Percentiles rank a stretch among this genome's conserved stretches.
These are phyloP conservation scores for Berkeleyomyces rouxiae DNA, from an alignment of 2,329 filamentous ascomycete genomes.

Conservation along the genomic window DNA sequence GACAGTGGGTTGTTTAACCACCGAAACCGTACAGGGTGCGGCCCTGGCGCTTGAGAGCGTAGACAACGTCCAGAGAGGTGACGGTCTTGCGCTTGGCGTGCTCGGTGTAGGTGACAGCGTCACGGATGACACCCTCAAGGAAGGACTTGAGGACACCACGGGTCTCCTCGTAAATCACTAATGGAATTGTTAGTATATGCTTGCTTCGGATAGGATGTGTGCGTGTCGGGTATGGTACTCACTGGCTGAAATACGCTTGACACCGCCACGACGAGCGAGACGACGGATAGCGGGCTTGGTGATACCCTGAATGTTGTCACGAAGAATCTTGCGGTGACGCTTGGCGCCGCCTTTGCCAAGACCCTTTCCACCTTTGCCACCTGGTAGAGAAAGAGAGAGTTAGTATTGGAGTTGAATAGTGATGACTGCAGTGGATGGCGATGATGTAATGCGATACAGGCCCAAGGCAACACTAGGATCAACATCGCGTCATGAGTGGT, in stretches of 20 bases:
- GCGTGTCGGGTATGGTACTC: background rate
- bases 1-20: conserved; percentile 41
- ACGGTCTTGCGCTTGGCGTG: conserved; percentile 72
- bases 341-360: conserved; percentile 97
- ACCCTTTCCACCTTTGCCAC: conserved; percentile 92
- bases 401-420: background rate
- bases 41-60: conserved; percentile 52
- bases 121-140: conserved; percentile 61
- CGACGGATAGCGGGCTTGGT: conserved; percentile 96
- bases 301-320: conserved; percentile 99
- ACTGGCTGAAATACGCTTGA: conserved; percentile 96
- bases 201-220: background rate
- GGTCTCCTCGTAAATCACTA: conserved; percentile 64
- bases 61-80: conserved; percentile 52
- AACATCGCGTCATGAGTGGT: background rate
- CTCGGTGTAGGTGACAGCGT: conserved; percentile 63
- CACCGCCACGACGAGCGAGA: conserved; percentile 97
- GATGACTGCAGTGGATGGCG: background rate
- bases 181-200: background rate
- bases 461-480: background rate
- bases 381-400: conserved; percentile 26
- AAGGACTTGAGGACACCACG: conserved; percentile 64
- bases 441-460: background rate
- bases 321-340: conserved; percentile 97
- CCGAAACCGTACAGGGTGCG: conserved; percentile 79